phyloP scores from a whole-genome alignment of 768 basidiomycete genomes.

The Chalciporus chontae region DNA sequence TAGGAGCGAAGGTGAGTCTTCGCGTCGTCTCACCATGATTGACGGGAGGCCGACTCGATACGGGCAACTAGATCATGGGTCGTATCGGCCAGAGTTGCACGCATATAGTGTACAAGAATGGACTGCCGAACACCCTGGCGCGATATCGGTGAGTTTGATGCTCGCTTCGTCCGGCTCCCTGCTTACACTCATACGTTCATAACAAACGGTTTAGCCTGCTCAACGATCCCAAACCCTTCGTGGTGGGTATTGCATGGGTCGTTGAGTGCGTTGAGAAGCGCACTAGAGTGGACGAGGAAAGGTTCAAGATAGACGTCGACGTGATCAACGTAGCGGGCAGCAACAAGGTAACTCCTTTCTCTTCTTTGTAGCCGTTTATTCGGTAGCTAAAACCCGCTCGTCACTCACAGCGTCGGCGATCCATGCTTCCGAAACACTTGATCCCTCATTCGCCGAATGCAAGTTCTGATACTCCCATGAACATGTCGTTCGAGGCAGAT shows the following conservation, averaged over 20 bases:
- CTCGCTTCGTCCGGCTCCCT: neutral
- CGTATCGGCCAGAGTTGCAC: conserved; percentile 73
- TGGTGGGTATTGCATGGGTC: conserved; percentile 88
- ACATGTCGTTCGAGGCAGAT: conserved; percentile 27
- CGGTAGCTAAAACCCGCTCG: neutral
- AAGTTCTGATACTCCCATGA: conserved; percentile 1
- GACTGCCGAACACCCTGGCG: conserved; percentile 66
- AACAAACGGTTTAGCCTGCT: conserved; percentile 41
- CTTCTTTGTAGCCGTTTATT: neutral
- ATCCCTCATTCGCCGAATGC: conserved; percentile 29
- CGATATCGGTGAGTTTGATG: conserved; percentile 56
- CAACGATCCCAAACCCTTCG: conserved; percentile 63
- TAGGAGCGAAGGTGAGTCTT: conserved; percentile 73
- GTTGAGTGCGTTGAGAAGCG: conserved; percentile 79
- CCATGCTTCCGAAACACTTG: conserved; percentile 65
- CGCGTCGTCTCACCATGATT: neutral
- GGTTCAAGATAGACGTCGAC: conserved; percentile 64
- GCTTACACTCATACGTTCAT: neutral
- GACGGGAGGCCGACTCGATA: neutral
- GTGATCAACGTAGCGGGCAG: conserved; percentile 53
- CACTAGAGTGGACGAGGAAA: conserved; percentile 57
- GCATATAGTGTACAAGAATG: conserved; percentile 85
- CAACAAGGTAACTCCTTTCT: conserved; percentile 50
- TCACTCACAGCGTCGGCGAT: conserved; percentile 59
- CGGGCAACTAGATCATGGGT: conserved; percentile 47